Base-by-base conservation (phyloP, 225 moss, liverwort and hornwort species). In the Asterella californica region DNA sequence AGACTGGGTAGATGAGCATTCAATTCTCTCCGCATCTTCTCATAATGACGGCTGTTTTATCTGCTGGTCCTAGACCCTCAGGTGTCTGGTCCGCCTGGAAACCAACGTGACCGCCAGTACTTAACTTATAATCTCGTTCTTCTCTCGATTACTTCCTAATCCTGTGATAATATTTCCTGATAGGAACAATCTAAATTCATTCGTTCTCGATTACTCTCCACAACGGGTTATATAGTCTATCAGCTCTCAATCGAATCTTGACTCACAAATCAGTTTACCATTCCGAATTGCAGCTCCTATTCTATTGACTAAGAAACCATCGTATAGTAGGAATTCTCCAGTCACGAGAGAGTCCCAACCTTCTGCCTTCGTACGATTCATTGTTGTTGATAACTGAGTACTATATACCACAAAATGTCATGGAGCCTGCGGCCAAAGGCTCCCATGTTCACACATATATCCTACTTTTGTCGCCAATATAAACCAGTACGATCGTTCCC, bases 1-100 rank as follows among this genome's bases (percentile, higher is more conserved):
- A 79, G 79, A 79, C 46, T 15, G 67, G 79, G 79, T 79, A 79
- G 79, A 49, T 79, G 52, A n/a, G 54, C 79, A 79, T 70, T 79
- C 34, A 76, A 78, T 78, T 78, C 21, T 32, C 75, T 19, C 36
- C 37, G 59, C 36, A 76, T 34, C 34, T 10, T n/a, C 24, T 76
- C 75, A 76, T 76, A 34, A 76, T 76, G 75, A 76, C 75, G 55
- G 29, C 57, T 57, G 38, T 52, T 46, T 47, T 76, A 52, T 76
- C 75, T 57, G 75, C 59, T 76, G 75, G 75, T 74, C 19, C 74
- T 53, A 15, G 30, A 32, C 17, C 21, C 24, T 47, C n/a, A n/a
- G n/a, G 29, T 69, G 34, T 29, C 71, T n/a, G 25, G 71, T 47
- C 52, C 52, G 74, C 52, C 53, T n/a, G 18, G 30, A 53, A 15